Percentiles rank a stretch among this genome's conserved stretches.
These are phyloP conservation scores for Teratosphaeria pseudoeucalypti DNA, from an alignment of 2,329 filamentous ascomycete species.

Conservation along the genomic window DNA sequence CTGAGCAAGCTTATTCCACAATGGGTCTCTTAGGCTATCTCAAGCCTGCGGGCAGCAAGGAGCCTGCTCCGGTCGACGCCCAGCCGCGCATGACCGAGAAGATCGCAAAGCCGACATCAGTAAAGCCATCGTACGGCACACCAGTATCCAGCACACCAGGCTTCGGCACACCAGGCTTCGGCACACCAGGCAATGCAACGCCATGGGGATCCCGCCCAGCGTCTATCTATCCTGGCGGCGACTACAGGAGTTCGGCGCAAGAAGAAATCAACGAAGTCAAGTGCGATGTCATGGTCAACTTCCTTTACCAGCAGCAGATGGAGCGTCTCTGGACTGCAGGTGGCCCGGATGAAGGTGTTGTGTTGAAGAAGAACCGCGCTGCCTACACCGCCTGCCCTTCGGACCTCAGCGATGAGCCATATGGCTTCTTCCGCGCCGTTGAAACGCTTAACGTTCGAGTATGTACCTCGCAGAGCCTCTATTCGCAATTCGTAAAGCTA, in stretches of 20 bases:
- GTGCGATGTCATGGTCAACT: slow-evolving; percentile 53
- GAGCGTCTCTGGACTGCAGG: slow-evolving; percentile 43
- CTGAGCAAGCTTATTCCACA: neutral
- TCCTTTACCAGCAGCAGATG: slow-evolving; percentile 52
- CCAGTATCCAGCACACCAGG: neutral
- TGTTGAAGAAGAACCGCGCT: slow-evolving; percentile 44
- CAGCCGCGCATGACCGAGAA: slow-evolving; percentile 1
- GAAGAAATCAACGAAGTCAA: slow-evolving; percentile 45
- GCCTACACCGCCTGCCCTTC: slow-evolving; percentile 42
- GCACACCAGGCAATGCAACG: slow-evolving; percentile 15
- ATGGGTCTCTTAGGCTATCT: slow-evolving; percentile 31
- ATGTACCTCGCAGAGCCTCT: slow-evolving; percentile 16
- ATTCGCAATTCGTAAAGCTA: neutral
- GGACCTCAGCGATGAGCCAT: slow-evolving; percentile 35
- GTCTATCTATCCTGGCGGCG: slow-evolving; percentile 26
- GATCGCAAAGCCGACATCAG: neutral
- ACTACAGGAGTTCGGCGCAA: slow-evolving; percentile 29
- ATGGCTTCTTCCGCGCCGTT: slow-evolving; percentile 42
- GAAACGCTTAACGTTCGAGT: slow-evolving; percentile 45
- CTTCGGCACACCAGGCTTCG: too few species aligned
- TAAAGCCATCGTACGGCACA: slow-evolving; percentile 1
- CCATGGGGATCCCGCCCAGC: slow-evolving; percentile 25
- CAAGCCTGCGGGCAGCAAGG: slow-evolving; percentile 7
- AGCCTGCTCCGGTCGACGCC: neutral
- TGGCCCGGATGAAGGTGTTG: slow-evolving; percentile 42